Evolutionary conservation across 345 rosid species (phyloP).

Genomic region (Noccaea bulbosa): DNA sequence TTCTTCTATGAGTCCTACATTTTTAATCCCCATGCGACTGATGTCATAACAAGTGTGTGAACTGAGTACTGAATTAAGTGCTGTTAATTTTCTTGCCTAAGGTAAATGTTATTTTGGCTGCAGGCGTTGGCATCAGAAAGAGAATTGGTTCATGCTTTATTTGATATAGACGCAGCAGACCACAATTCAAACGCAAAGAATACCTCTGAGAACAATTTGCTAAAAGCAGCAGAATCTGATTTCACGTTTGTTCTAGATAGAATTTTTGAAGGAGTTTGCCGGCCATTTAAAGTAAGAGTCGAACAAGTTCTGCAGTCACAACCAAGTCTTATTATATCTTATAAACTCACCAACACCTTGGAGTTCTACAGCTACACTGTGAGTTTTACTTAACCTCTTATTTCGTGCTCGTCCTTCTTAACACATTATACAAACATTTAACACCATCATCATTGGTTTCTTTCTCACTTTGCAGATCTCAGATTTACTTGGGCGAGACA

Average conservation of each 20-base stretch:
- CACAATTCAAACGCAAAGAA: conserved; percentile 58
- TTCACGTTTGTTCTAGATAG: conserved; percentile 90
- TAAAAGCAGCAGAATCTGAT: conserved; percentile 76
- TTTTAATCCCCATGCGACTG: background rate
- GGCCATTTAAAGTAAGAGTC: conserved; percentile 98
- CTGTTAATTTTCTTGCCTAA: conserved; percentile 14
- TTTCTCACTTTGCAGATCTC: conserved; percentile 57
- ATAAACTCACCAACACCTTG: conserved; percentile 85
- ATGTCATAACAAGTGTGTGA: conserved; percentile 2
- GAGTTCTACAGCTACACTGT: conserved; percentile 96
- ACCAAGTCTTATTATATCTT: conserved; percentile 87
- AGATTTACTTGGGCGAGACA: conserved; percentile 88
- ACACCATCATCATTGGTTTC: conserved; percentile 17
- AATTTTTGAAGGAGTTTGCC: conserved; percentile 98
- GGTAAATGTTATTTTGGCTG: conserved; percentile 32
- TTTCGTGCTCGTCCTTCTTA: background rate
- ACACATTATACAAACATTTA: background rate
- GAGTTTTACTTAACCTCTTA: conserved; percentile 43
- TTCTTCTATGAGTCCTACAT: background rate
- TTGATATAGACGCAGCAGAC: conserved; percentile 81
- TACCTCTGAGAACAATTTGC: conserved; percentile 57
- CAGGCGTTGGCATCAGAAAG: conserved; percentile 99
- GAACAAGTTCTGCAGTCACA: conserved; percentile 98
- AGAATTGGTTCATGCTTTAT: conserved; percentile 82
- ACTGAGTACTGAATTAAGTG: background rate